phyloP scores from a whole-genome alignment of 1,284 basidiomycete genomes.

The Melampsora medusae region DNA sequence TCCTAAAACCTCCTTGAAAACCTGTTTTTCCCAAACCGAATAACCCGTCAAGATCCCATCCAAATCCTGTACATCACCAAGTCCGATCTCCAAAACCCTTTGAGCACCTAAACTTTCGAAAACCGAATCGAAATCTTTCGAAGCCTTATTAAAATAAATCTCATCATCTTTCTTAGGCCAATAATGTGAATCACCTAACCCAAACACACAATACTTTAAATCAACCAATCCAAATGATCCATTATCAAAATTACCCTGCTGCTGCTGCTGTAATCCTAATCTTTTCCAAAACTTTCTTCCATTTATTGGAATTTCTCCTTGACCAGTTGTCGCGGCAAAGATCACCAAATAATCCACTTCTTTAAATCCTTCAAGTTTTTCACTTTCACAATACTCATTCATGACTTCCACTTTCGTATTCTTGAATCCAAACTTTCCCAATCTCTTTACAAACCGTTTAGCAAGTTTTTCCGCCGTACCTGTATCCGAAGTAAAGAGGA shows the following conservation, averaged over 20 bases:
- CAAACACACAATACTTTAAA: conserved; percentile 80
- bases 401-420: conserved; percentile 78
- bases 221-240: conserved; percentile 57
- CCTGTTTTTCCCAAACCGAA: conserved; percentile 83
- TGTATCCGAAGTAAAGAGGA: conserved; percentile 90
- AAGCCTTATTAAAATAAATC: conserved; percentile 96
- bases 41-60: conserved; percentile 96
- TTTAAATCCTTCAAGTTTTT: conserved; percentile 63
- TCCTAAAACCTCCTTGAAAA: conserved; percentile 94
- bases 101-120: conserved; percentile 73
- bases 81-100: conserved; percentile 68
- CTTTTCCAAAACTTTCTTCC: conserved; percentile 86
- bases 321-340: conserved; percentile 94
- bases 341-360: conserved; percentile 72
- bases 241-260: conserved; percentile 65
- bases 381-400: conserved; percentile 71
- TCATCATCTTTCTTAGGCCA: conserved; percentile 96
- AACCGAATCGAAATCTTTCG: conserved; percentile 81
- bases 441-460: conserved; percentile 67
- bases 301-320: conserved; percentile 97
- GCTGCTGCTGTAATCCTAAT: too few relatives aligned
- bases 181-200: conserved; percentile 97
- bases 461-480: conserved; percentile 94
- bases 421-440: conserved; percentile 60
- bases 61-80: conserved; percentile 96